These are phyloP conservation scores for Coprinopsis sp. DNA, from an alignment of 768 basidiomycete species.

Conservation along the genomic window DNA sequence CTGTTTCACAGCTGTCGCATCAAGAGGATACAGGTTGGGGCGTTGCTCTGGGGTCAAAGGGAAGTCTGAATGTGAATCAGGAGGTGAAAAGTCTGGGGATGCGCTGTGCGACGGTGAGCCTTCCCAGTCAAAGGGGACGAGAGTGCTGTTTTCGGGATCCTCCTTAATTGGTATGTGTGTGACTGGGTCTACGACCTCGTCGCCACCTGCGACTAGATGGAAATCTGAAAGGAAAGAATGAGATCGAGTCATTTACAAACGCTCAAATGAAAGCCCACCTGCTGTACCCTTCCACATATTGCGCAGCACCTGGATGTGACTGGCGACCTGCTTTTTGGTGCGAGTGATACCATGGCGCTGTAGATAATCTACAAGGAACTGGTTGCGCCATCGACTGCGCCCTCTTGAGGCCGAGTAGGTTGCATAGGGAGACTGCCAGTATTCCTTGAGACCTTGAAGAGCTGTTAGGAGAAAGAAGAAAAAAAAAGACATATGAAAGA, in stretches of 20 bases:
- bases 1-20: slow-evolving; percentile 11
- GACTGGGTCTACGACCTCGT: slow-evolving; percentile 56
- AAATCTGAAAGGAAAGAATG: slow-evolving; percentile 40
- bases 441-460: slow-evolving; percentile 59
- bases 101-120: slow-evolving; percentile 36
- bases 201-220: slow-evolving; percentile 75
- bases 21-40: slow-evolving; percentile 27
- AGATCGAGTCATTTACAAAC: slow-evolving; percentile 6
- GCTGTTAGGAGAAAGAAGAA: slow-evolving; percentile 4
- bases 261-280: slow-evolving; percentile 37
- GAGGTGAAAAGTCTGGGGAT: slow-evolving; percentile 43
- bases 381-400: slow-evolving; percentile 77
- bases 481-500: neutral
- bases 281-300: slow-evolving; percentile 88
- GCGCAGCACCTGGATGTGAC: slow-evolving; percentile 77
- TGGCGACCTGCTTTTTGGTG: slow-evolving; percentile 86
- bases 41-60: slow-evolving; percentile 40
- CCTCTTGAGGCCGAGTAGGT: slow-evolving; percentile 68
- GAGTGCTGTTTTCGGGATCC: slow-evolving; percentile 40
- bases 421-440: slow-evolving; percentile 79
- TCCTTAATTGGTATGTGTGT: slow-evolving; percentile 51
- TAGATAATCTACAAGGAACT: slow-evolving; percentile 80
- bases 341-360: slow-evolving; percentile 64
- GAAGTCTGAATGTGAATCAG: slow-evolving; percentile 40
- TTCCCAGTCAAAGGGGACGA: slow-evolving; percentile 45